Evolutionary conservation across 495 filamentous ascomycete genomes (phyloP).

Genomic region (Aspergillus heteromorphus): DNA sequence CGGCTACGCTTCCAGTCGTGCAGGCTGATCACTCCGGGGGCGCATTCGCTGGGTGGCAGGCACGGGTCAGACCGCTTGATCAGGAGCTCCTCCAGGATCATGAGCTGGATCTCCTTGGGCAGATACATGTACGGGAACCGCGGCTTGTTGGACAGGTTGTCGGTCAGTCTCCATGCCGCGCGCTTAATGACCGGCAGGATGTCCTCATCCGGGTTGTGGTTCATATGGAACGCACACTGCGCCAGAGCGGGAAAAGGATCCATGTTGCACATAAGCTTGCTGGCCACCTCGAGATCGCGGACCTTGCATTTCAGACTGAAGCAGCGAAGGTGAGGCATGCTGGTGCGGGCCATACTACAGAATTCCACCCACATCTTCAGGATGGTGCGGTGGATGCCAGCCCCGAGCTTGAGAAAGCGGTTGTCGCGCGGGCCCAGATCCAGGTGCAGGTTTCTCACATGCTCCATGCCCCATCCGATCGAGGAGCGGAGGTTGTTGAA

Average conservation of each 20-base stretch:
- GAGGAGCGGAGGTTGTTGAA: slow-evolving; percentile 12
- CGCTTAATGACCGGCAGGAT: slow-evolving; percentile 14
- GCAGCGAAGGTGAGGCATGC: slow-evolving; percentile 12
- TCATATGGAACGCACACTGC: slow-evolving; percentile 20
- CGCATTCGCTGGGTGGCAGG: slow-evolving; percentile 3
- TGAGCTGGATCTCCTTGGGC: slow-evolving; percentile 25
- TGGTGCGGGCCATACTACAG: slow-evolving; percentile 7
- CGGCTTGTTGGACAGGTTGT: slow-evolving; percentile 2
- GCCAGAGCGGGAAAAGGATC: slow-evolving; percentile 13
- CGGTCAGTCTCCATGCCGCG: slow-evolving; percentile 15
- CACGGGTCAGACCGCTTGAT: slow-evolving; percentile 13
- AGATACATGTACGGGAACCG: slow-evolving; percentile 20
- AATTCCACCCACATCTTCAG: slow-evolving; percentile 17
- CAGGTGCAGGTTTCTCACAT: slow-evolving; percentile 17
- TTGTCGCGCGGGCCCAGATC: slow-evolving; percentile 17
- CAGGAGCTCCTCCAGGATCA: slow-evolving; percentile 20
- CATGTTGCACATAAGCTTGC: slow-evolving; percentile 13
- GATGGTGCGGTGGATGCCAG: slow-evolving; percentile 9
- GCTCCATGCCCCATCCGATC: slow-evolving; percentile 6
- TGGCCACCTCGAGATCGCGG: slow-evolving; percentile 14
- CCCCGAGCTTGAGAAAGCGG: slow-evolving; percentile 11
- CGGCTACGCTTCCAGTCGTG: slow-evolving; percentile 12
- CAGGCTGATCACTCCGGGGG: slow-evolving; percentile 8
- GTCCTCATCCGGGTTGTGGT: slow-evolving; percentile 7
- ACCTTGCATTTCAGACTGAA: slow-evolving; percentile 24